Evolutionary conservation across 192 early-diverging fungal genomes (phyloP).

Genomic region (Coemansia sp.): DNA sequence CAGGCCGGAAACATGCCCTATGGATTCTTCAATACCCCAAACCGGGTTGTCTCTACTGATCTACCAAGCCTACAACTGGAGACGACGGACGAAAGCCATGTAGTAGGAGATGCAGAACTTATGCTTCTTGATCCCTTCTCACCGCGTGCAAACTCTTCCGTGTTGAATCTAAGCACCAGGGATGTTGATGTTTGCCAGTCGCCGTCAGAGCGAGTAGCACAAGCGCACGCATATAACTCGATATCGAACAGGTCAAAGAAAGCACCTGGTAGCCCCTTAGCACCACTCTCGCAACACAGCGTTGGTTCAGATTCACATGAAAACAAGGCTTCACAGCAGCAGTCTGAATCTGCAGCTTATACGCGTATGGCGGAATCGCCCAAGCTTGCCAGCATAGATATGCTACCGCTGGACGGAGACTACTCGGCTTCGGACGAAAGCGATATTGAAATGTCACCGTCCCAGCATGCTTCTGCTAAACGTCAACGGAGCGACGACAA

Average conservation of each 20-base stretch:
- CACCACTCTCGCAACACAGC: background rate
- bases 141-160: constrained; percentile 7
- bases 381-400: background rate
- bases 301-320: background rate
- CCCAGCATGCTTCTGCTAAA: constrained; percentile 29
- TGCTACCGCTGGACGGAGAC: background rate
- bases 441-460: constrained; percentile 42
- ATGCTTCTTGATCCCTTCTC: constrained; percentile 28
- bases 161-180: background rate
- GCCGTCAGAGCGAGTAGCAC: constrained; percentile 24
- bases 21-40: constrained; percentile 39
- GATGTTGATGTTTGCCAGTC: constrained; percentile 8
- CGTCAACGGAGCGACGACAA: constrained; percentile 22
- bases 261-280: background rate
- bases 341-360: background rate
- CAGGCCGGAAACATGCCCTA: constrained; percentile 30
- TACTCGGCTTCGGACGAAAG: constrained; percentile 16
- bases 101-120: background rate
- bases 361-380: background rate
- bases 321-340: background rate
- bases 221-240: constrained; percentile 19
- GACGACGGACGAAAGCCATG: background rate
- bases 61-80: constrained; percentile 13
- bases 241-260: constrained; percentile 12
- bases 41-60: background rate